Conservation (phyloP, 1,284 basidiomycete genomes). For the Cutaneotrichosporon sp. region DNA sequence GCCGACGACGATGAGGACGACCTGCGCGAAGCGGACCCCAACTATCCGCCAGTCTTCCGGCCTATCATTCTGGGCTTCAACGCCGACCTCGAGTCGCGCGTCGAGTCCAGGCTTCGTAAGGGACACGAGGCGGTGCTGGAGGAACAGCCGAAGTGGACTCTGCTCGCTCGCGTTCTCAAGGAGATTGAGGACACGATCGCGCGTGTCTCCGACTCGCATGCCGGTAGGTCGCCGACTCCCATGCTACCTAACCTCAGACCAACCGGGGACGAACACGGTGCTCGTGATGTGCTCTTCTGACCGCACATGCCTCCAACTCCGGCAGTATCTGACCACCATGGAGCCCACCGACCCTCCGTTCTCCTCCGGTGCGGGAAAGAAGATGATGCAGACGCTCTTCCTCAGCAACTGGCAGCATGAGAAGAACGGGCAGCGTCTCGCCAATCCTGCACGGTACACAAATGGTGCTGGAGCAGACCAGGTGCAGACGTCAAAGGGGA, state of each 20-base stretch:
- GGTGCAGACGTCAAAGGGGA: conserved; percentile 32
- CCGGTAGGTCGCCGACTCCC: conserved; percentile 30
- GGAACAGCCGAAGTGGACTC: conserved; percentile 91
- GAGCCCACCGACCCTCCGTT: conserved; percentile 60
- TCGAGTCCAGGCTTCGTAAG: conserved; percentile 65
- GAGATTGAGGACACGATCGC: conserved; percentile 87
- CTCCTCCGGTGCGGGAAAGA: conserved; percentile 57
- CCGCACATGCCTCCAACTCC: conserved; percentile 69
- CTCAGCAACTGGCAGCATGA: conserved; percentile 51
- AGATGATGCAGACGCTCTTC: conserved; percentile 66
- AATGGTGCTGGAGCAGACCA: conserved; percentile 38
- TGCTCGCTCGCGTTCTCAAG: conserved; percentile 78
- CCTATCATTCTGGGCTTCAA: conserved; percentile 38
- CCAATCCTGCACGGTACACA: conserved; percentile 35
- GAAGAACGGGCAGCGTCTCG: conserved; percentile 40
- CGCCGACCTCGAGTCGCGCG: conserved; percentile 36
- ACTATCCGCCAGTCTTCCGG: conserved; percentile 42
- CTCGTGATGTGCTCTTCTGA: conserved; percentile 87
- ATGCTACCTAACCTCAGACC: conserved; percentile 48
- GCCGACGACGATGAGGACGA: conserved; percentile 64
- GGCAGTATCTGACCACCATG: conserved; percentile 72
- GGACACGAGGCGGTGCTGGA: conserved; percentile 85
- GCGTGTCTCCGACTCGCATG: conserved; percentile 39
- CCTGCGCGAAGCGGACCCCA: conserved; percentile 52
- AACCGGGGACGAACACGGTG: conserved; percentile 70